These are phyloP conservation scores for Mortierella alpina DNA, from an alignment of 192 early-diverging fungal genomes.

Conservation along the genomic window DNA sequence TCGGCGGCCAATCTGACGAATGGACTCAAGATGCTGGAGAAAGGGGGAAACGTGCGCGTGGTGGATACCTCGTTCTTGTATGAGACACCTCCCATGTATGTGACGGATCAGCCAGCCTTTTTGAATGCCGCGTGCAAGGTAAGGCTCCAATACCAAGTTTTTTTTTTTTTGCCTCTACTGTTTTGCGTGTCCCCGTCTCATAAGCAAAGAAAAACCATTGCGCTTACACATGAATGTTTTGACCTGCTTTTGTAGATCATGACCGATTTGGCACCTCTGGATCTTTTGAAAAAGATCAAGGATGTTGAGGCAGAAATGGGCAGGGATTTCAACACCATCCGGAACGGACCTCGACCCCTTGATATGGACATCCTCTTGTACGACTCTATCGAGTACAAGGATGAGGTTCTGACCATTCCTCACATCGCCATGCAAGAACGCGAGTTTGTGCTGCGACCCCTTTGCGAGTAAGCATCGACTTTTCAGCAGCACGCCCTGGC, in stretches of 20 bases:
- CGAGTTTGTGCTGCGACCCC: conserved; percentile 93
- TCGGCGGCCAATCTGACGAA: conserved; percentile 80
- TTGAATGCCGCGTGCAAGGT: conserved; percentile 91
- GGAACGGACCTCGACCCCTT: conserved; percentile 92
- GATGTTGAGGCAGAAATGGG: conserved; percentile 87
- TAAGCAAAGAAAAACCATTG: not conserved
- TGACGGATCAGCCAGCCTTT: conserved; percentile 89
- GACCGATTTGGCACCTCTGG: conserved; percentile 80
- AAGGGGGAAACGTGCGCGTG: conserved; percentile 57
- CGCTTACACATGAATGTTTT: not conserved
- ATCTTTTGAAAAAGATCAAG: conserved; percentile 82
- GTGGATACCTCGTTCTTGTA: conserved; percentile 96
- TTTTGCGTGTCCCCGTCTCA: not conserved
- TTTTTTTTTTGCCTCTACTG: conserved; percentile 8
- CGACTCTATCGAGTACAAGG: conserved; percentile 73
- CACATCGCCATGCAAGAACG: conserved; percentile 90
- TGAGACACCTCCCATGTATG: conserved; percentile 97
- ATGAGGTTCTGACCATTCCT: conserved; percentile 84
- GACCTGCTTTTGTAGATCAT: conserved; percentile 59
- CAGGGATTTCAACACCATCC: conserved; percentile 65
- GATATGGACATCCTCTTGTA: conserved; percentile 98
- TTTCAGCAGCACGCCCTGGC: too few species aligned
- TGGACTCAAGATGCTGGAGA: conserved; percentile 71
- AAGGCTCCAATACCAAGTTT: not conserved
- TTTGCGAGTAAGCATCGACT: conserved; percentile 80